These are phyloP conservation scores for Pyrrhoderma lamaoense DNA, from an alignment of 1,284 basidiomycete species.

Conservation along the genomic window DNA sequence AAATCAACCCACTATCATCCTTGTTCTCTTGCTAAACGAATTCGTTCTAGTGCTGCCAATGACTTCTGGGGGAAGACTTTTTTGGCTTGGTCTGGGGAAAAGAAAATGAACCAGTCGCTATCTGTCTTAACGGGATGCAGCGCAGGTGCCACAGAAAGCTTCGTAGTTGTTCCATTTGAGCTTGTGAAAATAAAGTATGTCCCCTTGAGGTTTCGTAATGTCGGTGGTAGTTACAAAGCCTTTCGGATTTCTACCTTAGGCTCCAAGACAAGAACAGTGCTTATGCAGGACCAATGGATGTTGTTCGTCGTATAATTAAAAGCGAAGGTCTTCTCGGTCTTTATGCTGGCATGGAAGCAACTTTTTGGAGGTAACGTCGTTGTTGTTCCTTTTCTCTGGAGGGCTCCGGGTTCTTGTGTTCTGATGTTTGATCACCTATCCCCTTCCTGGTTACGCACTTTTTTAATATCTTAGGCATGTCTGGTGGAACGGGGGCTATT, in stretches of 20 bases:
- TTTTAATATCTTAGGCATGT: slow-evolving; percentile 72
- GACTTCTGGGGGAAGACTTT: slow-evolving; percentile 92
- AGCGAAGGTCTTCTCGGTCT: slow-evolving; percentile 79
- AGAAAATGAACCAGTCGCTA: slow-evolving; percentile 82
- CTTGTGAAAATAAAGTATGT: slow-evolving; percentile 88
- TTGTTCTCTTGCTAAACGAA: not conserved
- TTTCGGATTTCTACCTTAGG: no score
- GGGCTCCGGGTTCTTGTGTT: not conserved
- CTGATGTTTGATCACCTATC: not conserved
- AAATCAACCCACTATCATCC: not conserved
- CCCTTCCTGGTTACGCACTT: not conserved
- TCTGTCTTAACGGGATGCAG: slow-evolving; percentile 88
- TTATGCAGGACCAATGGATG: slow-evolving; percentile 87
- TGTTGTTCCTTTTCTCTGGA: not conserved
- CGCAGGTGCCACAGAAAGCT: slow-evolving; percentile 93
- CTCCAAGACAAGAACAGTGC: slow-evolving; percentile 89
- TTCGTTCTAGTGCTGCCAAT: slow-evolving; percentile 61
- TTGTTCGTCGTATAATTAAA: slow-evolving; percentile 70
- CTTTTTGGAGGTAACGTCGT: slow-evolving; percentile 76
- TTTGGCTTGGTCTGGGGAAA: slow-evolving; percentile 52
- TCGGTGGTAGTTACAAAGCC: slow-evolving; percentile 10
- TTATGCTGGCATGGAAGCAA: slow-evolving; percentile 91
- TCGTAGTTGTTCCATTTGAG: slow-evolving; percentile 93
- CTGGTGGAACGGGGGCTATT: slow-evolving; percentile 93
- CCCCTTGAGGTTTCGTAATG: no score